Evolutionary conservation across 495 filamentous ascomycete species (phyloP), one percentile per base, ranked within the genome.

Genomic region (Hypoxylon fuscum): DNA sequence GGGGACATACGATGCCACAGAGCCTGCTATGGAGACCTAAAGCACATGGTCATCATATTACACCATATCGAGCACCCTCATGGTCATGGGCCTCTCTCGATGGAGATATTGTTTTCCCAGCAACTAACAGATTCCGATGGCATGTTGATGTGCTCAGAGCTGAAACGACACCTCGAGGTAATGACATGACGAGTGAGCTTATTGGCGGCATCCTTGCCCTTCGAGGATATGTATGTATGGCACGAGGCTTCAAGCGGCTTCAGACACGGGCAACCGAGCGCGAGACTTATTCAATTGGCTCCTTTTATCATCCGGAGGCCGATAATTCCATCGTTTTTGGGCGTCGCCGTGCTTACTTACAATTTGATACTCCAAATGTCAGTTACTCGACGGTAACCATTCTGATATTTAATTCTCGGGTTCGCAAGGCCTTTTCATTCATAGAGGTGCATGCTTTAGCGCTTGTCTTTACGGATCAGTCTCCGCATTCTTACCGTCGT

Each of bases 61-160:
- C 25, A 27, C 25, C 25, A 27, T 27, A 27, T 8, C 25, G 25
- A 27, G 25, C 25, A 27, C 25, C 25, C 8, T 27, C 68, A 3
- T 70, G 68, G 68, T 70, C 68, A 12, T 70, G 68, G 68, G 68
- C 64, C 0, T 62, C 59, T 12, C 9, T 68, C 10, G 56, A 70
- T 42, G 62, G 63, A 1, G 14, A 14, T 14, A 12, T 58, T 12
- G 15, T 1, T 25, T n/a, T 58, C 21, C 38, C 48, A 3, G n/a
- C n/a, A 4, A 23, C 21, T 12, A 17, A 10, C 11, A 11, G 37
- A n/a, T 0, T 2, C 14, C 50, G 6, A 8, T 54, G 38, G 32
- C 55, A 44, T 9, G 54, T 53, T 5, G 34, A 54, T 11, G 10
- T 64, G 2, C 47, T 64, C 14, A 6, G 11, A 1, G 42, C 21